Base-by-base conservation (phyloP, 2,329 filamentous ascomycete genomes). In the Monosporascus ibericus region DNA sequence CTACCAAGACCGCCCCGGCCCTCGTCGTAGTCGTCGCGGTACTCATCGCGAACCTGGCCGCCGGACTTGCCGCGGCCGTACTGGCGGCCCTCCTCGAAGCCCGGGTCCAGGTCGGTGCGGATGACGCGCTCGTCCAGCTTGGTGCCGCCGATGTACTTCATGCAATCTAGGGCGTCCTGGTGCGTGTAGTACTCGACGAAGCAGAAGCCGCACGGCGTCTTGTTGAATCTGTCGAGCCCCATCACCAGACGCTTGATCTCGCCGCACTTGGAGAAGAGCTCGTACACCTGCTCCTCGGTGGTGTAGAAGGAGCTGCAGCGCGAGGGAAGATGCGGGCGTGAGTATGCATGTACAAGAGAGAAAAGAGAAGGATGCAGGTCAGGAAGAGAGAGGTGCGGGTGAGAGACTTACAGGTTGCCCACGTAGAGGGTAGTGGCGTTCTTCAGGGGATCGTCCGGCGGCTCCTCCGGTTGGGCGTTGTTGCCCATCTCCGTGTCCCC, bases 181-280 rank as follows among this genome's bases (percentile, higher is more conserved):
- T 97, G 94, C 30, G 87, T 96, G 76, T 96, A 97, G 75, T 99
- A 99, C 74, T 99, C 94, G 65, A 99, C 94, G 68, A 99, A 99
- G 78, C 94, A 99, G 79, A 99, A 99, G 40, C 94, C 94, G 72
- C 94, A 99, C 1, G 94, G 94, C 1, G 94, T 99, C 77, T 99
- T 99, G 72, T 88, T 88, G 77, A 94, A 96, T 53, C 94, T 87
- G 70, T 99, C 94, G 49, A 99, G 84, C 48, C 94, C 94, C 94
- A 99, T 99, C 59, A 99, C 84, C 47, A 99, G 83, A 27, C 94
- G 89, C 75, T 99, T 99, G 74, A 99, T 95, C 76, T 97, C 94
- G 65, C 94, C 94, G 72, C 91, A 92, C 79, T 96, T 96, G 54
- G 87, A 85, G 71, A 96, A 96, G 47, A 96, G 84, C 72, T 97